These are phyloP conservation scores for Phylloporus sp. DNA, from an alignment of 768 basidiomycete species.

Conservation along the genomic window DNA sequence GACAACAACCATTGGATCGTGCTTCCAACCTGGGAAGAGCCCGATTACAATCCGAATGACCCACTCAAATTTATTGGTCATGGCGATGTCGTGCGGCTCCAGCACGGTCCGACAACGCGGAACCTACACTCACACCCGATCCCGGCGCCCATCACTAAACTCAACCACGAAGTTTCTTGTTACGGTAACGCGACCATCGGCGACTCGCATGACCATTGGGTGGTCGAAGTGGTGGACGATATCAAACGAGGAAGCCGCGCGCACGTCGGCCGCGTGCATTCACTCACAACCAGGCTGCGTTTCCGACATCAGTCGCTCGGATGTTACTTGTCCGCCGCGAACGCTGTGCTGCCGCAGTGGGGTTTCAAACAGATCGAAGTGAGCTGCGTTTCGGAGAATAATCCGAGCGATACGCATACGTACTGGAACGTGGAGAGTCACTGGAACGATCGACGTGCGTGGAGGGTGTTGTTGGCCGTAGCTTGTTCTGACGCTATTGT, in stretches of 20 bases:
- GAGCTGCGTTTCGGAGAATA: constrained; percentile 85
- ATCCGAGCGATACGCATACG: constrained; percentile 74
- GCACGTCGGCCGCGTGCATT: constrained; percentile 68
- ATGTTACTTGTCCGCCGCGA: constrained; percentile 88
- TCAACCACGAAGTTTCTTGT: constrained; percentile 87
- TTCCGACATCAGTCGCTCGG: constrained; percentile 73
- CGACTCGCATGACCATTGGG: constrained; percentile 87
- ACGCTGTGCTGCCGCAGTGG: constrained; percentile 91
- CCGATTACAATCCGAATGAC: constrained; percentile 58
- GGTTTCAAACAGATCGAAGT: constrained; percentile 99
- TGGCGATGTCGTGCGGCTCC: constrained; percentile 75
- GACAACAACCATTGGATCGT: constrained; percentile 91
- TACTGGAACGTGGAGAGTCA: constrained; percentile 99
- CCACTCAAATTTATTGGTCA: constrained; percentile 65
- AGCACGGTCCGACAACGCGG: constrained; percentile 76
- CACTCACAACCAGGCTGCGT: constrained; percentile 84
- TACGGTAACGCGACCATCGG: constrained; percentile 91
- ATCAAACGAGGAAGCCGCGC: constrained; percentile 55
- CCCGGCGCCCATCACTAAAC: constrained; percentile 82
- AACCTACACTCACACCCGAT: constrained; percentile 92
- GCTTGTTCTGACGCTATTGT: neutral
- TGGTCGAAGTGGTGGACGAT: constrained; percentile 92
- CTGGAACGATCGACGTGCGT: constrained; percentile 90
- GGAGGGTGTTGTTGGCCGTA: neutral
- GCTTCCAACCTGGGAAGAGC: constrained; percentile 76